Percentiles rank a stretch among this genome's conserved stretches.
Conservation (phyloP, 176 grass and related monocot species). For the Musa beccarii region DNA sequence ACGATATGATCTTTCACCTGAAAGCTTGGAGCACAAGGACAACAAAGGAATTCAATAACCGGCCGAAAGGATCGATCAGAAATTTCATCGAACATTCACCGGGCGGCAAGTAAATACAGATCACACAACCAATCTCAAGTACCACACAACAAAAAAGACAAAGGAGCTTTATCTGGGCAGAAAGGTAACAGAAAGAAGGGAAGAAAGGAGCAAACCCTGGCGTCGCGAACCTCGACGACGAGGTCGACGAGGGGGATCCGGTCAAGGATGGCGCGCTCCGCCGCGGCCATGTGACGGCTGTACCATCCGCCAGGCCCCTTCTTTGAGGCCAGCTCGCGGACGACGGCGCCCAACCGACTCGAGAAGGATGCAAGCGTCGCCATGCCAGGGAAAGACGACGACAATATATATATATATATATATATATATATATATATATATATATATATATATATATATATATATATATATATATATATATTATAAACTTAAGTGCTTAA, state of each 20-base stretch:
- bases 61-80: background rate
- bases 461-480: too few species aligned
- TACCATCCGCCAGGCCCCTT: slow-evolving; percentile 32
- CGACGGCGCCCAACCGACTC: slow-evolving; percentile 28
- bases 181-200: background rate
- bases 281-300: slow-evolving; percentile 41
- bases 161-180: background rate
- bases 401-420: too few species aligned
- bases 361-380: slow-evolving; percentile 8
- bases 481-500: too few species aligned
- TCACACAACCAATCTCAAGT: background rate
- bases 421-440: too few species aligned
- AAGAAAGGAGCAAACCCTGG: slow-evolving; percentile 28
- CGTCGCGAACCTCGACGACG: slow-evolving; percentile 59
- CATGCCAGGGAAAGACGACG: too few species aligned
- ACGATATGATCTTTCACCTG: too few species aligned
- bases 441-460: too few species aligned
- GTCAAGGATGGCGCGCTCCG: slow-evolving; percentile 40
- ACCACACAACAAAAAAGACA: background rate
- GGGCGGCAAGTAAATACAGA: background rate
- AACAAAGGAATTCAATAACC: background rate
- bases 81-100: background rate
- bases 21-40: too few species aligned
- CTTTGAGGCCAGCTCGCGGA: slow-evolving; percentile 25
- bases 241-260: slow-evolving; percentile 59